A percentile compares a stretch with the other conserved stretches of the same genome.
These are phyloP conservation scores for Prunus armeniaca DNA, from an alignment of 306 rosid species.

Conservation along the genomic window DNA sequence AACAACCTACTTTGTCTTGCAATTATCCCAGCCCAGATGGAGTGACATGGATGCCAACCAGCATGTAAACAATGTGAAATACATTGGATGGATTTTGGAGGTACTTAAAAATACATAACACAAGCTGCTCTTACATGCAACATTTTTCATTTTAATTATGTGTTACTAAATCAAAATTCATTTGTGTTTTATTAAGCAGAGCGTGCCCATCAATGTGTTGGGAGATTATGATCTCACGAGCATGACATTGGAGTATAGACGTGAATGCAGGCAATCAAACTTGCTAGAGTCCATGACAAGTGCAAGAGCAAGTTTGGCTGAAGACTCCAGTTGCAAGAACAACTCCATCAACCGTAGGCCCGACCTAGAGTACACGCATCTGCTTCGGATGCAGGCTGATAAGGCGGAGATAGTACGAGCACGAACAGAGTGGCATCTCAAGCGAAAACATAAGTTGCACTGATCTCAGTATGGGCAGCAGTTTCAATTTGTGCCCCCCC, in stretches of 20 bases:
- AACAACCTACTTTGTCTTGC: background rate
- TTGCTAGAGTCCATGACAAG: constrained; percentile 73
- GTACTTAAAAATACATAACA: constrained; percentile 25
- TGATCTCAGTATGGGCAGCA: background rate
- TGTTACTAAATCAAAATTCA: background rate
- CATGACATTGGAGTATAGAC: constrained; percentile 79
- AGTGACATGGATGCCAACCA: constrained; percentile 97
- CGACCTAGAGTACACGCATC: constrained; percentile 59
- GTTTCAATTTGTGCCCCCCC: background rate
- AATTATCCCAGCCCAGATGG: constrained; percentile 76
- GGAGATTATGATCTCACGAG: constrained; percentile 56
- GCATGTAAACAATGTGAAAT: constrained; percentile 92
- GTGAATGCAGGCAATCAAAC: constrained; percentile 78
- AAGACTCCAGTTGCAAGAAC: constrained; percentile 33
- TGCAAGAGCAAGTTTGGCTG: constrained; percentile 39
- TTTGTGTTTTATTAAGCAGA: constrained; percentile 36
- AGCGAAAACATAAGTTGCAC: constrained; percentile 4
- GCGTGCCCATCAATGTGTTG: constrained; percentile 69
- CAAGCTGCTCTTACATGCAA: background rate
- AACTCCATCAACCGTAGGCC: constrained; percentile 42
- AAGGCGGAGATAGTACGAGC: constrained; percentile 74
- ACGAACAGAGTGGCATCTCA: constrained; percentile 69
- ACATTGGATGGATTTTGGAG: constrained; percentile 98
- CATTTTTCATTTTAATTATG: background rate
- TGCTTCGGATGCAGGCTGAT: constrained; percentile 68